phyloP scores from a whole-genome alignment of 2,329 filamentous ascomycete species.

The Verticillium longisporum region DNA sequence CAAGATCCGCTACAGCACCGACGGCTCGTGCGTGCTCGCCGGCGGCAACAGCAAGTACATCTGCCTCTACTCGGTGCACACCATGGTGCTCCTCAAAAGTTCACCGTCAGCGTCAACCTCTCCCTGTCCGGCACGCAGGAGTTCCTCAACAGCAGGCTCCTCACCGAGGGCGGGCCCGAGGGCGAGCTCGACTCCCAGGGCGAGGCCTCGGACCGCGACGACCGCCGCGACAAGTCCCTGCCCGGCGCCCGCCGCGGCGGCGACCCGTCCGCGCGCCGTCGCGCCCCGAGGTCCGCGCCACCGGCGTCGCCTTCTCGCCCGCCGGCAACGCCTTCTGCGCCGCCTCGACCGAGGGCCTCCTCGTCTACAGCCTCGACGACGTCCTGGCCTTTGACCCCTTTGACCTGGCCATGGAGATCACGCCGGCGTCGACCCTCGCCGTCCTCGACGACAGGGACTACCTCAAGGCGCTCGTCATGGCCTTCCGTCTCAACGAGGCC shows the following conservation, averaged over 20 bases:
- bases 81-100: constrained; percentile 87
- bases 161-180: constrained; percentile 83
- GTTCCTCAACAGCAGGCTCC: constrained; percentile 84
- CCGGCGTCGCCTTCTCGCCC: constrained; percentile 79
- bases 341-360: constrained; percentile 85
- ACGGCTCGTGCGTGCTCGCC: constrained; percentile 84
- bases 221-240: constrained; percentile 69
- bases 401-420: constrained; percentile 90
- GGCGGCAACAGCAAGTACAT: constrained; percentile 98
- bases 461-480: constrained; percentile 91
- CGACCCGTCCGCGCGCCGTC: constrained; percentile 73
- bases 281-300: constrained; percentile 79
- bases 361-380: constrained; percentile 88
- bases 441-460: constrained; percentile 70
- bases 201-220: constrained; percentile 83
- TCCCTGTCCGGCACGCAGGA: constrained; percentile 94
- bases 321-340: constrained; percentile 89
- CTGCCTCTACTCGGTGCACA: constrained; percentile 90
- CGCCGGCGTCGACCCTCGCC: constrained; percentile 73
- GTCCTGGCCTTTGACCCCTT: constrained; percentile 88
- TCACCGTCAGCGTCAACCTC: constrained; percentile 91
- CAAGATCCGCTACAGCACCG: constrained; percentile 83
- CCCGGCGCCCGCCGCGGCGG: constrained; percentile 80
- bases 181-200: constrained; percentile 83
- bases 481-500: constrained; percentile 87